Percentiles rank a stretch among this genome's conserved stretches.
Conservation (phyloP, 1,139 yeast genomes). For the Hanseniaspora gamundiae region DNA sequence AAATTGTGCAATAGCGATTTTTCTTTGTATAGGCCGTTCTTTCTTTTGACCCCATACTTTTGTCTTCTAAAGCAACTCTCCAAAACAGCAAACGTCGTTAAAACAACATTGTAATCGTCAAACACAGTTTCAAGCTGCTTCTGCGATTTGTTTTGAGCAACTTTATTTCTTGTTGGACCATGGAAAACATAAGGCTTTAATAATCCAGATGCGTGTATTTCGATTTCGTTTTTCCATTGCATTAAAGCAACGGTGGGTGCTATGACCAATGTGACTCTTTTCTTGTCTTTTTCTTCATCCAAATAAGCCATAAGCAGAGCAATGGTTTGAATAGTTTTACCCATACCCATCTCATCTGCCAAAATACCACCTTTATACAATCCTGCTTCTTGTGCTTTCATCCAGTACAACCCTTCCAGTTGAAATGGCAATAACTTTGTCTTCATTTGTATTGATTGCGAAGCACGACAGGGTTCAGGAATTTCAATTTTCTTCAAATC, state of each 20-base stretch:
- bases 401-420: constrained; percentile 86
- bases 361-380: constrained; percentile 81
- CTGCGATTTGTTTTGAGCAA: constrained; percentile 29
- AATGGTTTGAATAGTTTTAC: constrained; percentile 91
- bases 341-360: constrained; percentile 99
- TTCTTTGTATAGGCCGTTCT: constrained; percentile 59
- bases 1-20: constrained; percentile 64
- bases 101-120: constrained; percentile 58
- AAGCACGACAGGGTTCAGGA: constrained; percentile 46
- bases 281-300: constrained; percentile 18
- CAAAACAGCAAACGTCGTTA: constrained; percentile 84
- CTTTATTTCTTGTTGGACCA: constrained; percentile 61
- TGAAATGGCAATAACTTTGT: constrained; percentile 78
- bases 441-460: constrained; percentile 72
- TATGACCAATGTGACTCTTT: constrained; percentile 73
- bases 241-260: constrained; percentile 97
- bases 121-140: constrained; percentile 21
- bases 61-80: constrained; percentile 83
- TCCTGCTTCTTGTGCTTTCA: constrained; percentile 66
- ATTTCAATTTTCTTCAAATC: constrained; percentile 39
- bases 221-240: constrained; percentile 96
- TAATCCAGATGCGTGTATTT: constrained; percentile 61
- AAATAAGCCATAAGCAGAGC: constrained; percentile 67
- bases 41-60: constrained; percentile 68
- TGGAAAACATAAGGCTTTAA: constrained; percentile 65